Evolutionary conservation across 2,329 filamentous ascomycete genomes (phyloP).

Genomic region (Amauroascus niger): DNA sequence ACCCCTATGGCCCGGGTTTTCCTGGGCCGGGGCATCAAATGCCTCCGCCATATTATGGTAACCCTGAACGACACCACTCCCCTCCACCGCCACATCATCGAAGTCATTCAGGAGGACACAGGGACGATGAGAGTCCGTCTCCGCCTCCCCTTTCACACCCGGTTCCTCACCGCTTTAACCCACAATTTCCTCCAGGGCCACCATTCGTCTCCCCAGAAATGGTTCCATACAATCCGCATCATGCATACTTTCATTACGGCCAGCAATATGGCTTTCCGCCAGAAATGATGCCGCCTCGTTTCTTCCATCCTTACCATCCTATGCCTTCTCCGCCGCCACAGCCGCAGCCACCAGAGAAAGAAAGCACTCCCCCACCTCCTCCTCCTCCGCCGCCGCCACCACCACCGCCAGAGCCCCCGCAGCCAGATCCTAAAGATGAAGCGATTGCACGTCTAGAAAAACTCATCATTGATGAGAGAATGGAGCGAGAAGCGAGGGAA

Average conservation of each 20-base stretch:
- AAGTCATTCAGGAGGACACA: constrained; percentile 17
- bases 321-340: constrained; percentile 27
- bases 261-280: constrained; percentile 18
- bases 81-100: constrained; percentile 13
- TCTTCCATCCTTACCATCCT: constrained; percentile 31
- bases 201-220: constrained; percentile 25
- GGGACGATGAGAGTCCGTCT: constrained; percentile 23
- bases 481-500: constrained; percentile 34
- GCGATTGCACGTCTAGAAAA: constrained; percentile 55
- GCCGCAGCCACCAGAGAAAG: constrained; percentile 9
- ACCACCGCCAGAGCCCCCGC: constrained; percentile 26
- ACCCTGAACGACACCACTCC: constrained; percentile 14
- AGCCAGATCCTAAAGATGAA: constrained; percentile 39
- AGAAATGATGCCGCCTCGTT: constrained; percentile 29
- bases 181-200: constrained; percentile 9
- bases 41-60: constrained; percentile 14
- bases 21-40: constrained; percentile 11
- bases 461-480: constrained; percentile 42
- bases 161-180: constrained; percentile 21
- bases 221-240: constrained; percentile 31
- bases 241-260: constrained; percentile 13
- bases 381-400: constrained; percentile 18
- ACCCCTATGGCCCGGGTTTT: constrained; percentile 14
- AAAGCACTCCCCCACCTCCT: constrained; percentile 21
- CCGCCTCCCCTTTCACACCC: constrained; percentile 26